A percentile compares a stretch with the other conserved stretches of the same genome.
Evolutionary conservation across 139 green algal species (phyloP).

Genomic region (Haematococcus lacustris): DNA sequence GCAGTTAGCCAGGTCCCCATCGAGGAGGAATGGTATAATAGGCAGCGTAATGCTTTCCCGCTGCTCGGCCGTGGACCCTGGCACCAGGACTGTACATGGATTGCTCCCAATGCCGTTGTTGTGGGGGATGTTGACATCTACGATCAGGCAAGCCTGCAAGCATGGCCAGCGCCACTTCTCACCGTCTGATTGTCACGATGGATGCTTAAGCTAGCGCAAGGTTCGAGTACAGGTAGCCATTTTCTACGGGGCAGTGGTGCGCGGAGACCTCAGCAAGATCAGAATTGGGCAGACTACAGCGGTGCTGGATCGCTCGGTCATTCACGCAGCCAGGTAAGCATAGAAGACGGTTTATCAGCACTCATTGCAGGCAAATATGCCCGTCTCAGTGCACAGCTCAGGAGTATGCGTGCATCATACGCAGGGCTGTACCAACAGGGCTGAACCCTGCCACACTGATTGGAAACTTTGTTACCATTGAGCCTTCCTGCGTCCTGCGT

Average conservation of each 20-base stretch:
- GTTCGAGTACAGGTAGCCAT: conserved; percentile 76
- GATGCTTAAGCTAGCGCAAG: no score
- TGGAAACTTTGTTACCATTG: conserved; percentile 74
- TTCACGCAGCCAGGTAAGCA: conserved; percentile 77
- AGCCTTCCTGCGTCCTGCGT: conserved; percentile 68
- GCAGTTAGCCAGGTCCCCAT: conserved; percentile 39
- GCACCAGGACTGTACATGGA: conserved; percentile 55
- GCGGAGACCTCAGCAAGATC: conserved; percentile 84
- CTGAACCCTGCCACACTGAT: conserved; percentile 71
- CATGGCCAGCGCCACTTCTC: no score
- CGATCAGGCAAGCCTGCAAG: no score
- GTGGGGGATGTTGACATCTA: conserved; percentile 81
- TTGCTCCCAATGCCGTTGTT: conserved; percentile 78
- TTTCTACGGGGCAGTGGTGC: conserved; percentile 77
- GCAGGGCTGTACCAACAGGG: conserved; percentile 63
- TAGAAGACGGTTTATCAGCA: no score
- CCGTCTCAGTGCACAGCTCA: no score
- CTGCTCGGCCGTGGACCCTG: conserved; percentile 65
- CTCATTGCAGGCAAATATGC: no score
- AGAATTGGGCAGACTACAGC: conserved; percentile 58
- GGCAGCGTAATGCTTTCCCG: conserved; percentile 66
- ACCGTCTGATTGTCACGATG: no score
- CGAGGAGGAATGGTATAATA: conserved; percentile 56
- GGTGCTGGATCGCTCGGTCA: conserved; percentile 72
- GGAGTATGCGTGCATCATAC: no score